These are phyloP conservation scores for Eucalyptus virginea DNA, from an alignment of 345 rosid genomes.

Conservation along the genomic window DNA sequence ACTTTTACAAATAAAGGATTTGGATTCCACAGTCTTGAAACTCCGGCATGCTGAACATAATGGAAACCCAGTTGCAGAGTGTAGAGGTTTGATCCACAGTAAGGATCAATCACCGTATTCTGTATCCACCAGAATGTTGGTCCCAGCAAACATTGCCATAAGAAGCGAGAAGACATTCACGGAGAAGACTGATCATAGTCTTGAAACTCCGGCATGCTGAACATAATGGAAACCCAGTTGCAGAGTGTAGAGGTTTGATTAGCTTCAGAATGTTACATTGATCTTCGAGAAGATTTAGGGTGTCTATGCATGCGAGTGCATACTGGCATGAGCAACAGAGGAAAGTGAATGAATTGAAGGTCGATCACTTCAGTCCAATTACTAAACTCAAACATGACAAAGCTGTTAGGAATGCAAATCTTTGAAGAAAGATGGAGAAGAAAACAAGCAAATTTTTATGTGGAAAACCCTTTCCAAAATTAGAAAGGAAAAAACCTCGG, in stretches of 20 bases:
- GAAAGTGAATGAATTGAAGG: not conserved
- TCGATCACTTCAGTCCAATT: not conserved
- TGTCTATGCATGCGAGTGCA: not conserved
- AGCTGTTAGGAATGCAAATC: too few species aligned
- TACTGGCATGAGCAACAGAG: fast-evolving
- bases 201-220: too few species aligned
- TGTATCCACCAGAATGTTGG: conserved; percentile 57
- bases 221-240: too few species aligned
- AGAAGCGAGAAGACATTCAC: conserved; percentile 76
- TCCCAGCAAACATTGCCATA: conserved; percentile 69
- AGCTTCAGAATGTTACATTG: not conserved
- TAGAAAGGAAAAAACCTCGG: too few species aligned
- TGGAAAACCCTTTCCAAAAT: too few species aligned
- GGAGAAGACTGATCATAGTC: too few species aligned
- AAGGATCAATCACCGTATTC: conserved; percentile 41
- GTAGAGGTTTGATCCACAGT: not conserved
- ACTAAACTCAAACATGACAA: not conserved
- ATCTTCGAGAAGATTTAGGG: not conserved
- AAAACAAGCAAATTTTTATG: too few species aligned
- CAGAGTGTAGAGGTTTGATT: too few species aligned
- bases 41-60: not conserved
- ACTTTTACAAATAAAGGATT: not conserved
- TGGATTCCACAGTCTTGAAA: not conserved
- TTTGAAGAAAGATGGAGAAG: too few species aligned
- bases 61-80: not conserved